phyloP scores from a whole-genome alignment of 2,329 filamentous ascomycete genomes.

The Ceratocystis papillata region DNA sequence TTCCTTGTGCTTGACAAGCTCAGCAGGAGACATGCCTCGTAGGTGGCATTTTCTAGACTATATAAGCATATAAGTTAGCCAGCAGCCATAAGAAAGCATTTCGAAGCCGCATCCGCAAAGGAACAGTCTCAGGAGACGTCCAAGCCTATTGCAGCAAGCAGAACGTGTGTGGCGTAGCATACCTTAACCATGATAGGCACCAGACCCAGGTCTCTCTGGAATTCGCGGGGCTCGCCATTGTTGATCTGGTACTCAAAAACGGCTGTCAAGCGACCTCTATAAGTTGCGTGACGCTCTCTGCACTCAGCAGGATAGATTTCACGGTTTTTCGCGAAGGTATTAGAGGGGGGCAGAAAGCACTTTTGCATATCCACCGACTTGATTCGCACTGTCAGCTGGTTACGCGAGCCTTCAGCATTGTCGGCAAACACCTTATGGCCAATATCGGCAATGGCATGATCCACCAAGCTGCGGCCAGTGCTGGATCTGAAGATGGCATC shows the following conservation, averaged over 20 bases:
- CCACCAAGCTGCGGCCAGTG: slow-evolving; percentile 38
- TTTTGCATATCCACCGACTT: slow-evolving; percentile 76
- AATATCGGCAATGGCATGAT: slow-evolving; percentile 74
- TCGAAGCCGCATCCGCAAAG: too few relatives aligned
- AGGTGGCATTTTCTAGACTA: slow-evolving; percentile 86
- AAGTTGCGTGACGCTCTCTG: slow-evolving; percentile 84
- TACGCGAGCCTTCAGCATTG: slow-evolving; percentile 51
- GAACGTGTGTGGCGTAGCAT: slow-evolving; percentile 29
- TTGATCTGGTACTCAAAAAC: slow-evolving; percentile 81
- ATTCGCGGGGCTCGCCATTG: slow-evolving; percentile 70
- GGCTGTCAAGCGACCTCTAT: slow-evolving; percentile 74
- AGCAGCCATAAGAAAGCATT: too few relatives aligned
- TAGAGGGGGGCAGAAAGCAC: slow-evolving; percentile 63
- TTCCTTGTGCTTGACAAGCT: slow-evolving; percentile 78
- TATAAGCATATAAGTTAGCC: slow-evolving; percentile 31
- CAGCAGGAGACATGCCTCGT: slow-evolving; percentile 69
- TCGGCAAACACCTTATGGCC: slow-evolving; percentile 81
- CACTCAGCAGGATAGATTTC: slow-evolving; percentile 88
- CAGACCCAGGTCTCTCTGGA: slow-evolving; percentile 73
- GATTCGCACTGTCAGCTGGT: slow-evolving; percentile 66
- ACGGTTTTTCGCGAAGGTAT: slow-evolving; percentile 74
- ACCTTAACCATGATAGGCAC: slow-evolving; percentile 91
- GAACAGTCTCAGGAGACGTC: too few relatives aligned
- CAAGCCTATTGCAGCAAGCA: too few relatives aligned
- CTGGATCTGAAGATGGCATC: slow-evolving; percentile 62